Evolutionary conservation across 306 rosid species (phyloP).

Genomic region (Canavalia ensiformis): DNA sequence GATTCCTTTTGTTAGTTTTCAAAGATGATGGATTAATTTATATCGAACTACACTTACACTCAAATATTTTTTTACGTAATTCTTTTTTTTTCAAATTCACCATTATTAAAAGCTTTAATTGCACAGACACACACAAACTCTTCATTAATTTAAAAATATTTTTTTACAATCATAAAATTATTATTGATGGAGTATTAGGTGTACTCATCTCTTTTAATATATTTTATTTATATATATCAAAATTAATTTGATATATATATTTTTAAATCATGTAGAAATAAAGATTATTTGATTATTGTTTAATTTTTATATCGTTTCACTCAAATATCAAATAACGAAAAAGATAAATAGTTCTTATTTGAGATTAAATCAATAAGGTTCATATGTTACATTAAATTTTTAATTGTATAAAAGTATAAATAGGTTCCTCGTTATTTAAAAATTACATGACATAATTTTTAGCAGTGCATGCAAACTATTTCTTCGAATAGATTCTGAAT

Average conservation of each 20-base stretch:
- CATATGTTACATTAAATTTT: not conserved
- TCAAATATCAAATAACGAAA: not conserved
- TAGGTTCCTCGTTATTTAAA: not conserved
- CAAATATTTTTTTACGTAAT: not conserved
- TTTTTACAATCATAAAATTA: too few species aligned
- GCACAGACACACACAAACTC: too few species aligned
- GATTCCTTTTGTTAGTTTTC: constrained; percentile 29
- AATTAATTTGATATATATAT: not conserved
- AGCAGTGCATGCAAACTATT: not conserved
- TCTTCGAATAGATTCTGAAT: not conserved
- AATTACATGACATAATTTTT: not conserved
- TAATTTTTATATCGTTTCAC: not conserved
- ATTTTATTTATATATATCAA: not conserved
- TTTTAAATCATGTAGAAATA: not conserved
- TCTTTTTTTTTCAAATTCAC: too few species aligned
- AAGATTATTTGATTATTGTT: not conserved
- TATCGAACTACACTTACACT: not conserved
- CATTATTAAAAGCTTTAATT: too few species aligned
- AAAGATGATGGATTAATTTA: not conserved
- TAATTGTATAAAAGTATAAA: too few species aligned
- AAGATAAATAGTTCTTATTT: not conserved
- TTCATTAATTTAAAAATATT: too few species aligned
- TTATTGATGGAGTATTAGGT: too few species aligned
- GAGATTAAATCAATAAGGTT: not conserved
- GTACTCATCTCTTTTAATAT: not conserved